Evolutionary conservation across 352 stramenopile genomes (phyloP).

Genomic region (Blastocystis sp.): DNA sequence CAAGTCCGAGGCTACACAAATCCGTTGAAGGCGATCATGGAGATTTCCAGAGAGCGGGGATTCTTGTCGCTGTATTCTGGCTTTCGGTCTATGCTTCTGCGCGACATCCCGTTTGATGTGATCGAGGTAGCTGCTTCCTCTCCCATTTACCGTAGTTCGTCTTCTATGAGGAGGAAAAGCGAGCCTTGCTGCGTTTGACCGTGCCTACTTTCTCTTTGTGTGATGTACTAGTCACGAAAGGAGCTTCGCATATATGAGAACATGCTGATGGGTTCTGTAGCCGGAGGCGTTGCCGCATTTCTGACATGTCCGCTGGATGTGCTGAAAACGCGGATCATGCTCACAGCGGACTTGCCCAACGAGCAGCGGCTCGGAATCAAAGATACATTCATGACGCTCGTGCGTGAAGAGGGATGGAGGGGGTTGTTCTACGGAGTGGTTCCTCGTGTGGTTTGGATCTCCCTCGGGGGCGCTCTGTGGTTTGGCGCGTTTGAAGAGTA

Average conservation of each 20-base stretch:
- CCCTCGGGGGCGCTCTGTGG: constrained; percentile 56
- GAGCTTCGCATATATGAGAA: constrained; percentile 48
- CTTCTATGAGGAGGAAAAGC: constrained; percentile 59
- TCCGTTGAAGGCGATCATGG: constrained; percentile 39
- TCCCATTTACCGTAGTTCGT: constrained; percentile 39
- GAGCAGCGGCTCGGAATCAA: constrained; percentile 6
- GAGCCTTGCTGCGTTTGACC: not conserved
- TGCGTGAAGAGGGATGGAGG: constrained; percentile 14
- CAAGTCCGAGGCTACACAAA: constrained; percentile 44
- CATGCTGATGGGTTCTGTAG: constrained; percentile 54
- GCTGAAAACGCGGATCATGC: constrained; percentile 66
- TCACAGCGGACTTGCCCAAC: constrained; percentile 35
- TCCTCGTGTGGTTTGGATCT: constrained; percentile 53
- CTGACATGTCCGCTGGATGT: constrained; percentile 58
- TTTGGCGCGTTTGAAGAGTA: constrained; percentile 67
- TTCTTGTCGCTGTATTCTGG: constrained; percentile 47
- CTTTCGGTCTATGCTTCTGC: constrained; percentile 47
- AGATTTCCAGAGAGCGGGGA: constrained; percentile 58
- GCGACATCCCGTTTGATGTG: constrained; percentile 67
- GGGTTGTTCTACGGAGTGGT: constrained; percentile 10
- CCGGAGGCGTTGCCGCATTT: constrained; percentile 45
- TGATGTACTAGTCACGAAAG: constrained; percentile 22
- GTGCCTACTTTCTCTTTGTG: not conserved
- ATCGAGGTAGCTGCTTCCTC: constrained; percentile 42
- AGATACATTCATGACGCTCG: constrained; percentile 22